These are phyloP conservation scores for Patellifolia procumbens DNA, from an alignment of 179 eudicot genomes.

Conservation along the genomic window DNA sequence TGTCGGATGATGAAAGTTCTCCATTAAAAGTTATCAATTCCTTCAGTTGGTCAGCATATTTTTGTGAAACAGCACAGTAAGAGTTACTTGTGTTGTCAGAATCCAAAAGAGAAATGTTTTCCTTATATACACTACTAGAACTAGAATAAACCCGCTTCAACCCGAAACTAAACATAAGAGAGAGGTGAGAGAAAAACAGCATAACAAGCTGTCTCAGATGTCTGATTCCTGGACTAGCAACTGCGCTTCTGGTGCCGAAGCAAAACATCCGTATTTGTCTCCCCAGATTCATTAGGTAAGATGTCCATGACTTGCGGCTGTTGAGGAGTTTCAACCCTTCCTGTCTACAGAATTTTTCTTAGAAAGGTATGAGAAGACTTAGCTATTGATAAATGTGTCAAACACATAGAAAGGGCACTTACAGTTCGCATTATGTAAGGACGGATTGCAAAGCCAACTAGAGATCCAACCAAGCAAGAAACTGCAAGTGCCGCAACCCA, in stretches of 20 bases:
- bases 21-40: conserved; percentile 47
- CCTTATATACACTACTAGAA: conserved; percentile 24
- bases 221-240: conserved; percentile 48
- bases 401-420: conserved; percentile 34
- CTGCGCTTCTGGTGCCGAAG: conserved; percentile 74
- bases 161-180: conserved; percentile 44
- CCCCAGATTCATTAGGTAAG: conserved; percentile 65
- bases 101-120: conserved; percentile 51
- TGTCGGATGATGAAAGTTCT: conserved; percentile 22
- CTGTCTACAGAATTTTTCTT: conserved; percentile 64
- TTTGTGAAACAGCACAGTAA: conserved; percentile 28
- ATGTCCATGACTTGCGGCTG: conserved; percentile 62
- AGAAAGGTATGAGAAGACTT: conserved; percentile 28
- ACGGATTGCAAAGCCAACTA: conserved; percentile 56
- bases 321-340: conserved; percentile 37
- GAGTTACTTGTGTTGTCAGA: conserved; percentile 32
- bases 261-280: conserved; percentile 52
- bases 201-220: conserved; percentile 29
- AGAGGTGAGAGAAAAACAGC: conserved; percentile 41
- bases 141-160: conserved; percentile 19
- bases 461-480: conserved; percentile 48
- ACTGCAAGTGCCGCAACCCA: conserved; percentile 47
- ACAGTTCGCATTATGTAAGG: conserved; percentile 58
- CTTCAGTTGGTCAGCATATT: conserved; percentile 43
- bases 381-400: not conserved